Percentiles rank a stretch among this genome's conserved stretches.
Conservation (phyloP, 2,329 filamentous ascomycete species). For the Dothistroma septosporum region DNA sequence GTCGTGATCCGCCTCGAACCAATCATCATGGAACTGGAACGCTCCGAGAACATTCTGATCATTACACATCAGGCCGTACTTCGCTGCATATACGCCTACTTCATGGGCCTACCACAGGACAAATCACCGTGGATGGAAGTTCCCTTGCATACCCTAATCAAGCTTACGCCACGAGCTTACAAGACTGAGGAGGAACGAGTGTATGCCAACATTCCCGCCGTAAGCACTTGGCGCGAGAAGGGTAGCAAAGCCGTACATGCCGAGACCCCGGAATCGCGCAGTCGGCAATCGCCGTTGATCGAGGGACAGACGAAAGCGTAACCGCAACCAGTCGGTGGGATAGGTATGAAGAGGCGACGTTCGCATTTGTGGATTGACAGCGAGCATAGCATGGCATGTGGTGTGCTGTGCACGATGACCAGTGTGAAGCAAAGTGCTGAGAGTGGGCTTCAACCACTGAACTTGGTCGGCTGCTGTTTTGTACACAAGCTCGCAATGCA, state of each 20-base stretch:
- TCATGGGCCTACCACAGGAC: conserved; percentile 93
- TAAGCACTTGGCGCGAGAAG: conserved; percentile 94
- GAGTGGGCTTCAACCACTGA: not conserved
- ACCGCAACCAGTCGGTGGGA: not conserved
- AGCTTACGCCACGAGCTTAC: conserved; percentile 90
- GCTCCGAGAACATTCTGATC: conserved; percentile 94
- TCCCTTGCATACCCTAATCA: conserved; percentile 91
- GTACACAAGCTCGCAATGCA: not conserved
- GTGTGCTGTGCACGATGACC: not conserved
- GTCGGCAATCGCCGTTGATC: conserved; percentile 20
- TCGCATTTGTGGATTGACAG: not conserved
- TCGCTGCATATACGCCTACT: conserved; percentile 96
- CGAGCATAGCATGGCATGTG: conserved; percentile 1
- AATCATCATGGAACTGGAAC: conserved; percentile 98
- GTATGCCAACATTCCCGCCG: conserved; percentile 87
- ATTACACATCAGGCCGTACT: conserved; percentile 97
- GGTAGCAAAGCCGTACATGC: conserved; percentile 89
- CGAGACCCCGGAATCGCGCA: conserved; percentile 23
- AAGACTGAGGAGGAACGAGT: conserved; percentile 85
- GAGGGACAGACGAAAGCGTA: conserved; percentile 17
- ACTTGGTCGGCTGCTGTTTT: not conserved
- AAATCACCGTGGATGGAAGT: conserved; percentile 98
- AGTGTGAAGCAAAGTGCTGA: not conserved
- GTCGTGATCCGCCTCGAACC: conserved; percentile 96
- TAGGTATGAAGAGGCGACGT: not conserved